Evolutionary conservation across 768 basidiomycete species (phyloP).

Genomic region (Collybia nuda): DNA sequence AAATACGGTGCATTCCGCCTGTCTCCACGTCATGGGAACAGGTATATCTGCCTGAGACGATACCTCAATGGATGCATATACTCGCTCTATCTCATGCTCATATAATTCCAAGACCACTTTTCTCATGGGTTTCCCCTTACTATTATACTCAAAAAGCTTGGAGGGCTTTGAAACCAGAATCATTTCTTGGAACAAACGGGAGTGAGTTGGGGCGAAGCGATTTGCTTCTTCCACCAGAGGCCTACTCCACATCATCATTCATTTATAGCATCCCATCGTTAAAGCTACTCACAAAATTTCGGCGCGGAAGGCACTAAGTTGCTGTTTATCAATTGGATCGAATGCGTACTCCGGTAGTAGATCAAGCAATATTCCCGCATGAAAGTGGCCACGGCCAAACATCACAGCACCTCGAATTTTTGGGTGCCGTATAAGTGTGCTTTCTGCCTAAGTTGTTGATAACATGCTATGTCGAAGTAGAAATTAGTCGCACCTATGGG

Average conservation of each 20-base stretch:
- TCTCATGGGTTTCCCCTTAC: conserved; percentile 44
- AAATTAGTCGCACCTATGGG: conserved; percentile 12
- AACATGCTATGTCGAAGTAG: no score
- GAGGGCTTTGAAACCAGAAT: conserved; percentile 38
- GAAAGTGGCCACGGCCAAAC: conserved; percentile 36
- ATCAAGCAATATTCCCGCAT: conserved; percentile 29
- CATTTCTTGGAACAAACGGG: conserved; percentile 52
- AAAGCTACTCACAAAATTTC: conserved; percentile 25
- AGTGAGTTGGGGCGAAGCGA: conserved; percentile 33
- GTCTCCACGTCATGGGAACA: conserved; percentile 12
- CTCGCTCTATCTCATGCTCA: conserved; percentile 34
- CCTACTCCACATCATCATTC: conserved; percentile 16
- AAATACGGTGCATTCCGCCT: conserved; percentile 17
- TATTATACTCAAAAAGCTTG: conserved; percentile 41
- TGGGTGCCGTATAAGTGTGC: not conserved
- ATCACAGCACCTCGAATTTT: conserved; percentile 33
- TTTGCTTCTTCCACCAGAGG: conserved; percentile 41
- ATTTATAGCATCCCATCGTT: no score
- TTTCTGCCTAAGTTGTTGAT: not conserved
- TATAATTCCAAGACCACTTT: conserved; percentile 38
- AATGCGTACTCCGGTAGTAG: conserved; percentile 19
- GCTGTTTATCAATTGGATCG: conserved; percentile 23
- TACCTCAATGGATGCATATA: conserved; percentile 24
- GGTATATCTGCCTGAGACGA: conserved; percentile 6
- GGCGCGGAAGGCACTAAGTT: conserved; percentile 28